phyloP scores from a whole-genome alignment of 2,329 filamentous ascomycete genomes.

The Pestalotiopsis sp. region DNA sequence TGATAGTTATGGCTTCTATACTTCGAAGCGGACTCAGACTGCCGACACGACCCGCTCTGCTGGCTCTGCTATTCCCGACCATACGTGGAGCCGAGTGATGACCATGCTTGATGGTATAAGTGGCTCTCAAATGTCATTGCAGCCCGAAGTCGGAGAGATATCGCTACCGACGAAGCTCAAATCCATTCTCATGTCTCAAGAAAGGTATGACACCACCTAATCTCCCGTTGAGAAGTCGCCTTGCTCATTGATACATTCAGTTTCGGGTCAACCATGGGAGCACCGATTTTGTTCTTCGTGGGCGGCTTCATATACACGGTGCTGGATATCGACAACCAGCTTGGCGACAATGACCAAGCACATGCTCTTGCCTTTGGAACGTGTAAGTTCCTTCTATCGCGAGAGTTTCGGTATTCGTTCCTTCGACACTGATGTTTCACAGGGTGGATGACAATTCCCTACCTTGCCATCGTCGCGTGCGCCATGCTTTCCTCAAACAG shows the following conservation, averaged over 20 bases:
- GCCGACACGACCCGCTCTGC: neutral
- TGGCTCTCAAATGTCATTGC: slow-evolving; percentile 4
- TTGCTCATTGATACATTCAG: slow-evolving; percentile 14
- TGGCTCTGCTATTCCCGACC: slow-evolving; percentile 13
- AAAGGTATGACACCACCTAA: slow-evolving; percentile 21
- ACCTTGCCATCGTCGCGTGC: slow-evolving; percentile 32
- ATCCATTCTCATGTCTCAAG: slow-evolving; percentile 29
- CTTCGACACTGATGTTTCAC: neutral
- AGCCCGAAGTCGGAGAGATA: slow-evolving; percentile 17
- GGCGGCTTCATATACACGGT: slow-evolving; percentile 32
- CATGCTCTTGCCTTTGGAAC: slow-evolving; percentile 34
- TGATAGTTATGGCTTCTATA: slow-evolving; percentile 2
- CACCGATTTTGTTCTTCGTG: slow-evolving; percentile 31
- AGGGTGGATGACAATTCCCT: slow-evolving; percentile 37
- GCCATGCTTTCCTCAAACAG: slow-evolving; percentile 33
- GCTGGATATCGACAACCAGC: slow-evolving; percentile 25
- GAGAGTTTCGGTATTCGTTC: too few relatives aligned
- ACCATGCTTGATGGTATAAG: slow-evolving; percentile 31
- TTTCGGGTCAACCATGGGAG: slow-evolving; percentile 31
- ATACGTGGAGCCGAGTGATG: slow-evolving; percentile 30
- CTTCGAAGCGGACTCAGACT: slow-evolving; percentile 12
- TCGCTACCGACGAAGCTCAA: slow-evolving; percentile 28
- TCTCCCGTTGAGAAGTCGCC: neutral
- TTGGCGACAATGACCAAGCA: slow-evolving; percentile 32
- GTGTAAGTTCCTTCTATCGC: slow-evolving; percentile 24